Conservation (phyloP, 345 rosid species). For the Citrus sp. region DNA sequence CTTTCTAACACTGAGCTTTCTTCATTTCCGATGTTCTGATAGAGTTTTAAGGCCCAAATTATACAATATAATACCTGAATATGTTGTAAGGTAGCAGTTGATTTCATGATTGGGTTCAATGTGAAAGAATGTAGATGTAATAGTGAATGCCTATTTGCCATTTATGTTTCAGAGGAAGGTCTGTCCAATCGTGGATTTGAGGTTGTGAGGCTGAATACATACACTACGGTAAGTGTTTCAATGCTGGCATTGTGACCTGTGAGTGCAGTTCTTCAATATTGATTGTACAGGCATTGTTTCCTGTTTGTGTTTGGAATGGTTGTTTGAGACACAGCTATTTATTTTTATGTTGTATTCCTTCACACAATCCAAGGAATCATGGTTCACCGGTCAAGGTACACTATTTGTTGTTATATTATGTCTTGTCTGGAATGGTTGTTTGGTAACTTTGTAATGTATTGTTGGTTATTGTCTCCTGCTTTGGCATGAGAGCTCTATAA, state of each 20-base stretch:
- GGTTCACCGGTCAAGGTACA: background rate
- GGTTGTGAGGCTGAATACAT: constrained; percentile 85
- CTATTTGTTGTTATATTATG: background rate
- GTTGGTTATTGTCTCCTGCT: background rate
- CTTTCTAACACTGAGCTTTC: background rate
- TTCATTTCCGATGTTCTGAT: background rate
- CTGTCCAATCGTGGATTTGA: constrained; percentile 84
- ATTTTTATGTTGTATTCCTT: background rate
- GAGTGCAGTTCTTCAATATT: background rate
- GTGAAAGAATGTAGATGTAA: background rate
- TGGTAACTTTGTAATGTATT: background rate
- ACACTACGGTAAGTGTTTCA: constrained; percentile 72
- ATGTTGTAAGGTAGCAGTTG: background rate
- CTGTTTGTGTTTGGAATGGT: background rate
- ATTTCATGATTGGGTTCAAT: constrained; percentile 12
- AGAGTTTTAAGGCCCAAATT: background rate
- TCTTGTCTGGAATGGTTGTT: background rate
- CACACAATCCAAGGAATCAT: background rate
- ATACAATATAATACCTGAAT: background rate
- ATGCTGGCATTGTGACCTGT: background rate
- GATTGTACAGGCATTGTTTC: background rate
- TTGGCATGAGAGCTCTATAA: background rate
- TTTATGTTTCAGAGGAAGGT: constrained; percentile 69
- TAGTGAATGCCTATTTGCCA: constrained; percentile 6
- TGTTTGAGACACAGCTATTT: background rate